Conservation (phyloP, 78 protist species). For the Cavenderia fasciculata region DNA sequence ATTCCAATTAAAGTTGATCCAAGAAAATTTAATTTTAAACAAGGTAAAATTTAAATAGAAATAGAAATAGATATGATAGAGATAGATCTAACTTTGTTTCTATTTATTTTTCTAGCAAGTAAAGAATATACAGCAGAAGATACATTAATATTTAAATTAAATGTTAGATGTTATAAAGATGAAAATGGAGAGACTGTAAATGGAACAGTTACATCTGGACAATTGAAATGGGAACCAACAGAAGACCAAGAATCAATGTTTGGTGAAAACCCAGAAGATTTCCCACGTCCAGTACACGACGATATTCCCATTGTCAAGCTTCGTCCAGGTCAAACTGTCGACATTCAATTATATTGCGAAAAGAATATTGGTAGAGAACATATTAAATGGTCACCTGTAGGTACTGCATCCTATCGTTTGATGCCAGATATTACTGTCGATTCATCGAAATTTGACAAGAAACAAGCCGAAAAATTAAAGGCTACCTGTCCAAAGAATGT, state of each 20-base stretch:
- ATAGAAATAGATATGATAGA: background rate
- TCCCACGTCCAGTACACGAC: slow-evolving; percentile 85
- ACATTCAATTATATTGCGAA: slow-evolving; percentile 52
- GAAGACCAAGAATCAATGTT: slow-evolving; percentile 84
- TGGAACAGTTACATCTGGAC: slow-evolving; percentile 46
- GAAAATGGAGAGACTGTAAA: slow-evolving; percentile 51
- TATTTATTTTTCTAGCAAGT: background rate
- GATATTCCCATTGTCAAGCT: slow-evolving; percentile 94
- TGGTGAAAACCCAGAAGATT: slow-evolving; percentile 35
- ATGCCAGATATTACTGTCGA: slow-evolving; percentile 84
- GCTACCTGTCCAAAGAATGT: slow-evolving; percentile 87
- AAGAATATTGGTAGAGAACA: slow-evolving; percentile 95
- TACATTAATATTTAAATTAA: slow-evolving; percentile 69
- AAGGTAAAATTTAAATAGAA: slow-evolving; percentile 18
- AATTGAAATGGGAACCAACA: slow-evolving; percentile 91
- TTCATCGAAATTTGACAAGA: slow-evolving; percentile 59
- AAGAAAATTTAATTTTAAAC: slow-evolving; percentile 55
- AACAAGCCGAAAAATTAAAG: slow-evolving; percentile 74
- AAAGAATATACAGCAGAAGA: slow-evolving; percentile 82
- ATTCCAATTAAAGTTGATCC: slow-evolving; percentile 93
- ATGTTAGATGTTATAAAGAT: slow-evolving; percentile 73
- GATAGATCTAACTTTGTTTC: background rate
- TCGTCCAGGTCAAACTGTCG: slow-evolving; percentile 89
- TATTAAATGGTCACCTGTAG: slow-evolving; percentile 98
- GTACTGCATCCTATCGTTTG: slow-evolving; percentile 95